A percentile compares a stretch with the other conserved stretches of the same genome.
Conservation (phyloP, 2,329 filamentous ascomycete species). For the Pleurostoma richardsiae region DNA sequence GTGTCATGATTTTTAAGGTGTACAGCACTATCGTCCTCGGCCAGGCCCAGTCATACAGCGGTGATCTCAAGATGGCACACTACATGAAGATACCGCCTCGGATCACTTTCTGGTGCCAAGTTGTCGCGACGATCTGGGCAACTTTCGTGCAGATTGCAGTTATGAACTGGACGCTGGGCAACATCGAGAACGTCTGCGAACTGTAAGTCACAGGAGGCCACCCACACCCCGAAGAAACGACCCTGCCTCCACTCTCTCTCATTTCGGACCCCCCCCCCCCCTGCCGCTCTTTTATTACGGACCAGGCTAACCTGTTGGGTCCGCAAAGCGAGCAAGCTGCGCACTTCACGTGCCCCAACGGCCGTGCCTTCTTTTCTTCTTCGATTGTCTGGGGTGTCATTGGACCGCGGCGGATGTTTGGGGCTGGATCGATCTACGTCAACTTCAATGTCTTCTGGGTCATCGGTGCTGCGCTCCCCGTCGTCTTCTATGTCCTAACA, state of each 20-base stretch:
- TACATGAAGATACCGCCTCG: constrained; percentile 38
- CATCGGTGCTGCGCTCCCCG: constrained; percentile 41
- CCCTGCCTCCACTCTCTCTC: no score
- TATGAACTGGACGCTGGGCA: constrained; percentile 35
- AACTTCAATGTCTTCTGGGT: constrained; percentile 49
- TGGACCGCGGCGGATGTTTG: constrained; percentile 51
- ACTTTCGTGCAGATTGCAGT: constrained; percentile 39
- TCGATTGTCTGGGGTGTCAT: constrained; percentile 55
- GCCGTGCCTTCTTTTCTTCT: constrained; percentile 41
- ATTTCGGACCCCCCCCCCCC: no score
- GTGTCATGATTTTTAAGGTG: constrained; percentile 53
- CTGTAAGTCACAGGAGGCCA: constrained; percentile 15
- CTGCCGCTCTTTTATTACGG: constrained; percentile 10
- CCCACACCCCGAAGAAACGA: no score
- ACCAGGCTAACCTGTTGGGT: constrained; percentile 22
- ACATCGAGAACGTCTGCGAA: constrained; percentile 45
- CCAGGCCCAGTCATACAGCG: constrained; percentile 26
- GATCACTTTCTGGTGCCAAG: constrained; percentile 29
- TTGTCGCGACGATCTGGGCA: constrained; percentile 35
- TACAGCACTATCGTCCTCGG: constrained; percentile 33
- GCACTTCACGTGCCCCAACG: constrained; percentile 37
- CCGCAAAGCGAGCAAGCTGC: constrained; percentile 34
- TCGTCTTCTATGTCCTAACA: constrained; percentile 37
- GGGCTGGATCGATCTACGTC: constrained; percentile 43
- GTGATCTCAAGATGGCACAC: constrained; percentile 28